Base-by-base conservation (phyloP, 2,329 filamentous ascomycete genomes). In the Cytospora paraplurivora region DNA sequence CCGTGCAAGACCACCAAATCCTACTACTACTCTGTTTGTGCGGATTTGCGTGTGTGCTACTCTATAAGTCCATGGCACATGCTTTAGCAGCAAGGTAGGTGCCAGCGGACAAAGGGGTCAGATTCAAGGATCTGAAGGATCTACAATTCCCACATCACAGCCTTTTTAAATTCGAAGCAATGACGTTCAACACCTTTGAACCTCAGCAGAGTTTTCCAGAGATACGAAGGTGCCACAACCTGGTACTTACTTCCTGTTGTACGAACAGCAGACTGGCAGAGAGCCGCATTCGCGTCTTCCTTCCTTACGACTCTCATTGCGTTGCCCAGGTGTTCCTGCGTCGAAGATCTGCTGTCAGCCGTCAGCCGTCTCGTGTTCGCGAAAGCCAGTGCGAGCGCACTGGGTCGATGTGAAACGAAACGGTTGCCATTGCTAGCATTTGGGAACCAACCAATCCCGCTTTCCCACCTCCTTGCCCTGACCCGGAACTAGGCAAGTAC, bases 401-500 rank as follows among this genome's bases (percentile, higher is more conserved):
- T n/a, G 41, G 51, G 35, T 49, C 19, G 37, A 50, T 50, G 50
- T 50, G 50, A 63, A 66, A 66, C 64, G 17, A 61, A 66, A 61
- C 50, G 49, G 27, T 13, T 57, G n/a, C n/a, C 44, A 27, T 27
- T 27, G 27, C 27, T 27, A 27, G 27, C 17, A 32, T 1, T 55
- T 37, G 54, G 38, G 51, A 38, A 17, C 61, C 64, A 64, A 62
- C 49, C 53, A 61, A 13, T 33, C 11, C 38, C 27, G 13, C 2
- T 19, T 17, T 21, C 6, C 44, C 17, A 15, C 38, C 13, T 7
- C 44, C 44, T 47, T 17, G 44, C 44, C 44, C 7, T 17, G 44
- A 19, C 44, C 44, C 44, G n/a, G n/a, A 21, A 47, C 4, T 47
- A 47, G n/a, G 41, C 15, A 47, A 47, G 44, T n/a, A 21, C n/a